phyloP scores from a whole-genome alignment of 352 stramenopile genomes.

The Pythium dissotocum region DNA sequence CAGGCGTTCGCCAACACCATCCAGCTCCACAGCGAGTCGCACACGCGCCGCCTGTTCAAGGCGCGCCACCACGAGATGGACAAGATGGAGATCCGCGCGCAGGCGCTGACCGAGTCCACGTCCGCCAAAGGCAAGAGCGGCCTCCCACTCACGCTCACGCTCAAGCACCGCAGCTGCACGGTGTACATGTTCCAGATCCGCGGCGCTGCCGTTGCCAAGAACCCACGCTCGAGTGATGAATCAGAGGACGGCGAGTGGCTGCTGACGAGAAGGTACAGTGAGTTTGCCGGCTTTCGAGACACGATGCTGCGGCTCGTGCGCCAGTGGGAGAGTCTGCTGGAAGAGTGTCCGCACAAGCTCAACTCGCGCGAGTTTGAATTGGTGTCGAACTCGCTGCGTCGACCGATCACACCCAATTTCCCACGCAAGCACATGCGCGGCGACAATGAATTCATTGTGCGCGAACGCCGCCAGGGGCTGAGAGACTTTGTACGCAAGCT shows the following conservation, averaged over 20 bases:
- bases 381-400: constrained; percentile 40
- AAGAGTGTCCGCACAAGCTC: constrained; percentile 28
- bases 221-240: constrained; percentile 13
- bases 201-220: constrained; percentile 25
- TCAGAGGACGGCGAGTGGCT: constrained; percentile 36
- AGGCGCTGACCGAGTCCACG: constrained; percentile 9
- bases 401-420: constrained; percentile 47
- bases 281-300: constrained; percentile 61
- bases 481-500: constrained; percentile 60
- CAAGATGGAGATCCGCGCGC: constrained; percentile 49
- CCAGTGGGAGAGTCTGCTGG: constrained; percentile 35
- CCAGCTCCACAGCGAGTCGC: constrained; percentile 25
- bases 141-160: constrained; percentile 29
- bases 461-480: constrained; percentile 46
- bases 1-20: constrained; percentile 26
- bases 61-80: constrained; percentile 50
- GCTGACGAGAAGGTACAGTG: constrained; percentile 63
- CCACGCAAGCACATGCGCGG: constrained; percentile 65
- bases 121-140: not conserved
- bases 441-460: constrained; percentile 54
- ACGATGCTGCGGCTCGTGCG: constrained; percentile 46
- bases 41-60: constrained; percentile 58
- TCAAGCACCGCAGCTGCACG: constrained; percentile 29
- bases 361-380: constrained; percentile 25
- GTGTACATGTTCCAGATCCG: constrained; percentile 64